phyloP scores from a whole-genome alignment of 805 yeast species.

The Metschnikowia amazonensis region DNA sequence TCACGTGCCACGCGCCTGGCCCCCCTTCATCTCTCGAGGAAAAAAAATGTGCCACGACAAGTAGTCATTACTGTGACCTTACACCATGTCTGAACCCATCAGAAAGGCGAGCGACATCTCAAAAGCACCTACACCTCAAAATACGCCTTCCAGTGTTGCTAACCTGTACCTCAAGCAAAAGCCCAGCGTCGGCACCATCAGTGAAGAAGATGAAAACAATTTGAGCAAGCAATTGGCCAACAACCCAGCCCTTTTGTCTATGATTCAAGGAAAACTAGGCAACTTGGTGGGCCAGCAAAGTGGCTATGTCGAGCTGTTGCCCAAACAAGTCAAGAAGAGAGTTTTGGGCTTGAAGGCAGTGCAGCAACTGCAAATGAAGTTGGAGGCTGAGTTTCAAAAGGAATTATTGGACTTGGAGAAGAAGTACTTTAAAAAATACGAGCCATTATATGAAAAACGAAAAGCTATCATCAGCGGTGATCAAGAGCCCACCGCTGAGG shows the following conservation, averaged over 20 bases:
- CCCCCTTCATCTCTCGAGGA: slow-evolving; percentile 9
- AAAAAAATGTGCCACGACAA: slow-evolving; percentile 3
- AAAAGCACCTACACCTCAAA: slow-evolving; percentile 97
- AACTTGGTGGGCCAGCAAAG: slow-evolving; percentile 79
- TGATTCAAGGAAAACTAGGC: slow-evolving; percentile 88
- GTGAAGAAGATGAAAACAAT: slow-evolving; percentile 44
- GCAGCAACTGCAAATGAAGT: slow-evolving; percentile 72
- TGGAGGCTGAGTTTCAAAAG: slow-evolving; percentile 88
- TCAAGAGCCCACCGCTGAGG: slow-evolving; percentile 72
- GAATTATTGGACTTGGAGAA: slow-evolving; percentile 85
- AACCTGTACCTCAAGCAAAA: slow-evolving; percentile 66
- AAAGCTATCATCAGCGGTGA: slow-evolving; percentile 67
- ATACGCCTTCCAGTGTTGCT: slow-evolving; percentile 89
- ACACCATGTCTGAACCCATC: slow-evolving; percentile 79
- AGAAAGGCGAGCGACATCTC: slow-evolving; percentile 73
- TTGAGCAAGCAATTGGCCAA: slow-evolving; percentile 53
- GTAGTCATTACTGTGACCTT: not conserved
- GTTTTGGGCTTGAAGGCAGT: slow-evolving; percentile 78
- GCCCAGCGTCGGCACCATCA: slow-evolving; percentile 60
- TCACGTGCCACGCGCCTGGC: slow-evolving; percentile 8
- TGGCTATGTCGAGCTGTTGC: slow-evolving; percentile 78
- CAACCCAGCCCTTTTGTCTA: slow-evolving; percentile 77
- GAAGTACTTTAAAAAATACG: slow-evolving; percentile 66
- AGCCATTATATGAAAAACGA: slow-evolving; percentile 74
- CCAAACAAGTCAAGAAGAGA: slow-evolving; percentile 67